phyloP scores from a whole-genome alignment of 192 early-diverging fungal genomes.

The Chytriomyces sp. region DNA sequence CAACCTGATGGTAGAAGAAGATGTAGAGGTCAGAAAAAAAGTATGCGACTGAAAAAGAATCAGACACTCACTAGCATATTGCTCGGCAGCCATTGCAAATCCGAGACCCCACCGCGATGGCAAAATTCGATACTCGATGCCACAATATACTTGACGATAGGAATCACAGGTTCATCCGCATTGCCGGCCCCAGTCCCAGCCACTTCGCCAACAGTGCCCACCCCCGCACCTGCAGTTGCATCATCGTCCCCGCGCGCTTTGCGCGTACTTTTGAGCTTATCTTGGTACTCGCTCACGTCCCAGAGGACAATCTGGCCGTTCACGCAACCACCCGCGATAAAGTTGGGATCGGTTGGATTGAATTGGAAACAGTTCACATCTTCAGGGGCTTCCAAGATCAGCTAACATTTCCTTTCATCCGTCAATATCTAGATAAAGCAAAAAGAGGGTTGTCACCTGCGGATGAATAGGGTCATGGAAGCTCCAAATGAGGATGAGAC shows the following conservation, averaged over 20 bases:
- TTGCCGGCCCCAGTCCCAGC: constrained; percentile 1
- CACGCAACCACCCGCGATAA: constrained; percentile 60
- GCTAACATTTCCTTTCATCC: constrained; percentile 17
- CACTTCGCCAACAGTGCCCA: not conserved
- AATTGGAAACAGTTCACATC: constrained; percentile 60
- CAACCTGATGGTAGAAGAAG: constrained; percentile 21
- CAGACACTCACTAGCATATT: constrained; percentile 48
- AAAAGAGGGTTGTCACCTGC: constrained; percentile 38
- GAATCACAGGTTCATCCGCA: constrained; percentile 23
- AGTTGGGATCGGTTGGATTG: constrained; percentile 57
- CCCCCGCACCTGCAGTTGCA: not conserved
- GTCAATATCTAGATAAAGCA: not conserved
- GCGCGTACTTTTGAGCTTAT: constrained; percentile 53
- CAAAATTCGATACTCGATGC: constrained; percentile 62
- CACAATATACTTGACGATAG: constrained; percentile 47
- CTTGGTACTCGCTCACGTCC: constrained; percentile 63
- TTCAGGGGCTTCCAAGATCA: constrained; percentile 66
- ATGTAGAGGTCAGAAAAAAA: not conserved
- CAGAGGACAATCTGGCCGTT: constrained; percentile 65
- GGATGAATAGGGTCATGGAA: constrained; percentile 70
- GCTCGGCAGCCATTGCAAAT: constrained; percentile 59
- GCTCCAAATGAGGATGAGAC: constrained; percentile 64
- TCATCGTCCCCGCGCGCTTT: constrained; percentile 36
- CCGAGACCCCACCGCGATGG: constrained; percentile 51
- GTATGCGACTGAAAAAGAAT: not conserved